Evolutionary conservation across 495 filamentous ascomycete species (phyloP).

Genomic region (Neurospora sp.): DNA sequence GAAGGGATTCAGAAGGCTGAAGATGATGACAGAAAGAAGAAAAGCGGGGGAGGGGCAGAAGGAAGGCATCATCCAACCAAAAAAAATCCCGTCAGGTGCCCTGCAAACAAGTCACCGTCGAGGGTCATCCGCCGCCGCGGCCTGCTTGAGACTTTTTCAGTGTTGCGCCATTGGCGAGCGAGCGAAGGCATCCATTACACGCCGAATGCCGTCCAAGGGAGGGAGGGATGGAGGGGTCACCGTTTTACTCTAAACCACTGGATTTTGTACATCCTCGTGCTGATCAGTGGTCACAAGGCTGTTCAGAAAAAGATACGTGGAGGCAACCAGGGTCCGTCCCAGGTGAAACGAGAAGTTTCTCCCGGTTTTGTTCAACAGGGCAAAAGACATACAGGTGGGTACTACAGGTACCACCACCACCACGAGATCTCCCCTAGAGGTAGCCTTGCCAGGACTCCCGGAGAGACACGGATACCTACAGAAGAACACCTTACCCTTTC

Average conservation of each 20-base stretch:
- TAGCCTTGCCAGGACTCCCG: not conserved
- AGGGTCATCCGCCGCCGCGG: not conserved
- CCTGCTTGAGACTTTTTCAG: not conserved
- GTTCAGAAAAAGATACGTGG: not conserved
- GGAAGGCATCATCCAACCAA: not conserved
- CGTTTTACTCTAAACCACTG: not conserved
- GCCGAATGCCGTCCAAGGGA: not conserved
- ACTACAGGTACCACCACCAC: not conserved
- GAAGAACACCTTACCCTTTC: not conserved
- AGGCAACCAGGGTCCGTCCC: not conserved
- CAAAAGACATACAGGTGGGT: not conserved
- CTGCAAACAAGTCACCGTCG: not conserved
- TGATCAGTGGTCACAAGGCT: constrained; percentile 7
- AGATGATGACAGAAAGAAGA: not conserved
- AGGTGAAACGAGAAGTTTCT: not conserved
- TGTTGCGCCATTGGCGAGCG: not conserved
- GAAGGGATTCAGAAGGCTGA: not conserved
- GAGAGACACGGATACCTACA: not conserved
- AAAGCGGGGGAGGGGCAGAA: not conserved
- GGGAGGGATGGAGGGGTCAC: not conserved
- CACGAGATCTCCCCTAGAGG: not conserved
- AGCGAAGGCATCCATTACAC: not conserved
- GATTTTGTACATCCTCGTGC: not conserved
- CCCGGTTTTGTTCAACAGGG: not conserved
- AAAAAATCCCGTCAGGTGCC: not conserved